phyloP scores from a whole-genome alignment of 805 yeast species.

The Yarrowia sp. region DNA sequence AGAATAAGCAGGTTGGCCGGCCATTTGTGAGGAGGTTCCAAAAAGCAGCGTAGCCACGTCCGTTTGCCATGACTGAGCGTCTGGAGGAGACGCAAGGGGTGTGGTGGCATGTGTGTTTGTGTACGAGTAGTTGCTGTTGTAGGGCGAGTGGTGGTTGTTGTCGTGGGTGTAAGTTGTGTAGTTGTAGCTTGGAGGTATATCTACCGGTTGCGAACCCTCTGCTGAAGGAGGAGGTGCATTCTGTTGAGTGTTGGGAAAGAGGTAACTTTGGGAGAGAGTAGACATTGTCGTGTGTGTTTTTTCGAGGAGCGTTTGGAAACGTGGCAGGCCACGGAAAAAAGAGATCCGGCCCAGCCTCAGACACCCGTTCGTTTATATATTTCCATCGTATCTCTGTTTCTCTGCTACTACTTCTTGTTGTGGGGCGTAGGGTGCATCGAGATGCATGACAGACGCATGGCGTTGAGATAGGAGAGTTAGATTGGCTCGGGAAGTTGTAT shows the following conservation, averaged over 20 bases:
- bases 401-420: too few relatives aligned
- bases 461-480: neutral
- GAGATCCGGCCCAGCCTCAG: too few relatives aligned
- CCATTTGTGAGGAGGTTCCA: neutral
- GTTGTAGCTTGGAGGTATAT: too few relatives aligned
- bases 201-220: too few relatives aligned
- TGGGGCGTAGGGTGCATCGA: too few relatives aligned
- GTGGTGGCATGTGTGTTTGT: neutral
- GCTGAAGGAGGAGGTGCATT: too few relatives aligned
- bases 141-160: neutral
- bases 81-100: conserved; percentile 17
- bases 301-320: neutral
- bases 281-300: neutral
- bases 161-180: neutral
- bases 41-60: neutral
- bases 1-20: too few relatives aligned
- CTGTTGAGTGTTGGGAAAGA: neutral
- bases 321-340: neutral
- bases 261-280: neutral
- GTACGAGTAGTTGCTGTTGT: neutral
- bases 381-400: too few relatives aligned
- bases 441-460: neutral
- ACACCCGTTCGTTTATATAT: neutral
- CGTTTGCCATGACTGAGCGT: neutral
- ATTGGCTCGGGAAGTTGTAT: neutral